phyloP scores from a whole-genome alignment of 768 basidiomycete species.

The Trametes cinnabarina region DNA sequence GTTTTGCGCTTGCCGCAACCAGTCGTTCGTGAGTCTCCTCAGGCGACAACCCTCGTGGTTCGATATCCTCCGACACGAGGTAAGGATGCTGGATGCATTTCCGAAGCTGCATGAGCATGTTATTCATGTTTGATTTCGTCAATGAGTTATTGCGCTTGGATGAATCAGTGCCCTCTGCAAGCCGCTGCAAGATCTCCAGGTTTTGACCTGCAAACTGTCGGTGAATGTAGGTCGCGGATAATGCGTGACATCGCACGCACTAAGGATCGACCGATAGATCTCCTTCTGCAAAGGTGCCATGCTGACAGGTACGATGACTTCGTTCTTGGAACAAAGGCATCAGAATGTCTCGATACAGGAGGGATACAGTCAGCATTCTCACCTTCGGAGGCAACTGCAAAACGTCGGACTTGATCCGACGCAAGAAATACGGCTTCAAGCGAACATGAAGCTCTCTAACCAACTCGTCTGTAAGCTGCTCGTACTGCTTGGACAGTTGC shows the following conservation, averaged over 20 bases:
- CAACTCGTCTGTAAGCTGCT: slow-evolving; percentile 74
- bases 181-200: slow-evolving; percentile 57
- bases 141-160: slow-evolving; percentile 31
- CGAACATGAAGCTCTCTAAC: slow-evolving; percentile 76
- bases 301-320: slow-evolving; percentile 88
- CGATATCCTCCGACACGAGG: slow-evolving; percentile 75
- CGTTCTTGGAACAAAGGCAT: slow-evolving; percentile 53
- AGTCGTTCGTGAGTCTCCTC: slow-evolving; percentile 74
- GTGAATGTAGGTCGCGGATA: slow-evolving; percentile 12
- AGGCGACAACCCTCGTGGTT: slow-evolving; percentile 57
- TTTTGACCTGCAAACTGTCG: slow-evolving; percentile 56
- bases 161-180: slow-evolving; percentile 44
- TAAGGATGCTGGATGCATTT: slow-evolving; percentile 94
- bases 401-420: slow-evolving; percentile 91
- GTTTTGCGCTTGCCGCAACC: slow-evolving; percentile 82
- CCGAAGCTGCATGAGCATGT: slow-evolving; percentile 83
- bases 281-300: slow-evolving; percentile 86
- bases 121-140: slow-evolving; percentile 64
- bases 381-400: slow-evolving; percentile 92
- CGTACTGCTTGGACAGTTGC: slow-evolving; percentile 69
- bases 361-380: not conserved
- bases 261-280: slow-evolving; percentile 82
- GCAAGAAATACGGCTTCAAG: slow-evolving; percentile 87
- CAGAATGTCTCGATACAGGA: no score
- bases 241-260: slow-evolving; percentile 39